Evolutionary conservation across 371 early-diverging fungal genomes (phyloP), one percentile per base, ranked within the genome.

Genomic region (Funneliformis caledonium): DNA sequence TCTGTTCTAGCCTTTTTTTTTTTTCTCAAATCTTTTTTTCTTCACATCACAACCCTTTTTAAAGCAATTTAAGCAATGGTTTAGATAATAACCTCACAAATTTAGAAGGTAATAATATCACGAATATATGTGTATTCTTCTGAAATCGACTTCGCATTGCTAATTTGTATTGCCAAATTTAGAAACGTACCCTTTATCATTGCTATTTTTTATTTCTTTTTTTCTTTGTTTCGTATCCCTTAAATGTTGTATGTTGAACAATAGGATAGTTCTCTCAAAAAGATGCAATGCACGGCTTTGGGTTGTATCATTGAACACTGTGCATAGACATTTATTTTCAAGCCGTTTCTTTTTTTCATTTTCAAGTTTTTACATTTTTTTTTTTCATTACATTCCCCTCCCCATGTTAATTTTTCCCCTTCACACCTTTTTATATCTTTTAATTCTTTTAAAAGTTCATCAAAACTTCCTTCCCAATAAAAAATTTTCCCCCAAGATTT

Each of bases 201-300:
- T 22, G 22, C 12, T 26, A 22, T 8, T 37, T 26, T 26, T 31
- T 26, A 26, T 14, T 33, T 14, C 37, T 37, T 26, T 65, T 26
- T 64, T 64, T n/a, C 26, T 64, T 64, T 26, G 10, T 64, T 26
- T 4, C 9, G 37, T 64, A n/a, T 64, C 26, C 26, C 26, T 64
- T 64, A 64, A 31, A 64, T 64, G 26, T 64, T 22, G 26, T 64
- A 64, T 64, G 26, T 26, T 19, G 64, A 64, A 64, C 64, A 26
- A 64, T 64, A 64, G 64, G 64, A 64, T 64, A 64, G 64, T 64
- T 64, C 64, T 64, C 37, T 62, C 22, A 62, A 22, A 22, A 64
- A 64, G 64, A 64, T 64, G 64, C 64, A 64, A 64, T 31, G 64
- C 26, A 10, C 64, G 64, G 64, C 64, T 64, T 59, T 64, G 19